These are phyloP conservation scores for Kodamaea kaohsiungensis DNA, from an alignment of 805 yeast genomes.

Conservation along the genomic window DNA sequence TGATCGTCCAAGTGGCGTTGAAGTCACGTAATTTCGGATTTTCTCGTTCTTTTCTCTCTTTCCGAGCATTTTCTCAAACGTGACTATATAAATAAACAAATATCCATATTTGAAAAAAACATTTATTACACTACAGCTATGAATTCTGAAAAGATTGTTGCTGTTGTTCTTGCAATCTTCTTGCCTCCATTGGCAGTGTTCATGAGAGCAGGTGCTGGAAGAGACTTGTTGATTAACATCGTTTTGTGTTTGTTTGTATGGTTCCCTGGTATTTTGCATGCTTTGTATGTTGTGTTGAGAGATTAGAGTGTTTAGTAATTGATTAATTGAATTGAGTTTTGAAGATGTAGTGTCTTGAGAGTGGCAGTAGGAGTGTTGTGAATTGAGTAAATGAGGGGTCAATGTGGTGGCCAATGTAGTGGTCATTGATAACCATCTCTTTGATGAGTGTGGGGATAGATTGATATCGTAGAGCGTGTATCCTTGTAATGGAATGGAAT, in stretches of 20 bases:
- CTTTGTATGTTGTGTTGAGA: constrained; percentile 58
- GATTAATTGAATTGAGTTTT: not conserved
- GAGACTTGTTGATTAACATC: constrained; percentile 64
- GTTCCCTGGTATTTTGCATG: constrained; percentile 84
- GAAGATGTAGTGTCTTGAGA: too few species aligned
- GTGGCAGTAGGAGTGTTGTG: too few species aligned
- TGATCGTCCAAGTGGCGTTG: not conserved
- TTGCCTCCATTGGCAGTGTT: constrained; percentile 80
- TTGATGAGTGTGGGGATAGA: too few species aligned
- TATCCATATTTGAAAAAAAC: not conserved
- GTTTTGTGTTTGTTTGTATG: constrained; percentile 60
- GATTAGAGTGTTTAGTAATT: constrained; percentile 15
- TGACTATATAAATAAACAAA: not conserved
- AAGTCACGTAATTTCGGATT: not conserved
- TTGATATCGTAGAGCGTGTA: too few species aligned
- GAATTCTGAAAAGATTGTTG: constrained; percentile 45
- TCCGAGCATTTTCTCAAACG: not conserved
- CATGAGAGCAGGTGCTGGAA: constrained; percentile 64
- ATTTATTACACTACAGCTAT: constrained; percentile 16
- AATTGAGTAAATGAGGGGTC: too few species aligned
- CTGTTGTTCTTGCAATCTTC: constrained; percentile 50
- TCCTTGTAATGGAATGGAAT: too few species aligned
- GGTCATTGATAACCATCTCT: too few species aligned
- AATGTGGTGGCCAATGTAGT: too few species aligned
- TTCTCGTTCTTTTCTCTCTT: not conserved